These are phyloP conservation scores for Eragrostis curvula DNA, from an alignment of 176 grass and related monocot genomes.

Conservation along the genomic window DNA sequence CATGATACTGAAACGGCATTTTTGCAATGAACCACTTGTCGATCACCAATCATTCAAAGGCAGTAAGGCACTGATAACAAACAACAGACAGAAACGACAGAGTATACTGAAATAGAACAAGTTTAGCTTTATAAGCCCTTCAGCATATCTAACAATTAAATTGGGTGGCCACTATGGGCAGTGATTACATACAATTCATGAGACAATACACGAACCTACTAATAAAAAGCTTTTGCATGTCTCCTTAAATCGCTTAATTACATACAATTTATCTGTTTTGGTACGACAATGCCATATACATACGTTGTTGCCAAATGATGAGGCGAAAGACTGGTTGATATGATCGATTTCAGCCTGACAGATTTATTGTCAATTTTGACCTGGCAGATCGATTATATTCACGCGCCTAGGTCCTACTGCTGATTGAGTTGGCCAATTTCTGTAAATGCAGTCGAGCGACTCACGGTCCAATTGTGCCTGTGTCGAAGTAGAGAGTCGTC, in stretches of 20 bases:
- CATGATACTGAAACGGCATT: no score
- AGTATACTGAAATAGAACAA: not conserved
- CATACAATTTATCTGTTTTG: constrained; percentile 41
- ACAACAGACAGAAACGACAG: not conserved
- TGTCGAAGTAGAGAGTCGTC: constrained; percentile 89
- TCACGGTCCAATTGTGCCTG: constrained; percentile 78
- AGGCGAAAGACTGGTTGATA: not conserved
- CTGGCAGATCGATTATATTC: constrained; percentile 27
- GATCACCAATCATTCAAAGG: no score
- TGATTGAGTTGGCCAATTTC: not conserved
- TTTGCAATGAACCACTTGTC: no score
- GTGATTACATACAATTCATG: constrained; percentile 16
- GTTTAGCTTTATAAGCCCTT: constrained; percentile 30
- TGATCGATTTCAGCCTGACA: constrained; percentile 14
- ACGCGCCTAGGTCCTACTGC: constrained; percentile 16
- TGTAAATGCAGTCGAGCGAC: not conserved
- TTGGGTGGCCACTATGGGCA: constrained; percentile 16
- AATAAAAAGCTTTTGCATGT: constrained; percentile 27
- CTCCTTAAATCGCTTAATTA: constrained; percentile 19
- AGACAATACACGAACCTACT: constrained; percentile 14
- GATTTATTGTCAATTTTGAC: constrained; percentile 38
- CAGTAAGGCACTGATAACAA: no score
- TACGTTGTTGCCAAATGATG: constrained; percentile 43
- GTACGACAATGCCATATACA: constrained; percentile 39
- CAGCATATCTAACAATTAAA: constrained; percentile 44